Conservation (phyloP, 768 basidiomycete species). For the Boletus sp. region DNA sequence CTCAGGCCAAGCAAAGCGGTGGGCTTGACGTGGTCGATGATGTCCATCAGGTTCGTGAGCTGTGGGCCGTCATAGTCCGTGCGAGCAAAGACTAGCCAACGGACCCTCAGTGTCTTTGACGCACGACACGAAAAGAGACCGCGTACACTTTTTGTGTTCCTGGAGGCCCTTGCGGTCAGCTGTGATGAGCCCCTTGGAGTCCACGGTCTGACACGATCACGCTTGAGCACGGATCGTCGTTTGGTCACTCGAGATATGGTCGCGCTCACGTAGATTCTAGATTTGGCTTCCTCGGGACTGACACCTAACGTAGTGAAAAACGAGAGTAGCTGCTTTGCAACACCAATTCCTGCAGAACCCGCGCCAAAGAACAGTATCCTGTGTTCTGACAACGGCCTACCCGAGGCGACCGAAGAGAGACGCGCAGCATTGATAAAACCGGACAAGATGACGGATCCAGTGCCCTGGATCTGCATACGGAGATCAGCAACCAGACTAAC, state of each 20-base stretch:
- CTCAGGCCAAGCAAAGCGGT: slow-evolving; percentile 77
- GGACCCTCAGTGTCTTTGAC: background rate
- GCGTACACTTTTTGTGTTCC: slow-evolving; percentile 70
- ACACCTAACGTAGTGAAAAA: slow-evolving; percentile 56
- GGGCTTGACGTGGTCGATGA: slow-evolving; percentile 69
- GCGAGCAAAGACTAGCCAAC: slow-evolving; percentile 61
- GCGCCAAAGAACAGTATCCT: slow-evolving; percentile 59
- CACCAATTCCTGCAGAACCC: slow-evolving; percentile 53
- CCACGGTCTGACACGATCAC: slow-evolving; percentile 51
- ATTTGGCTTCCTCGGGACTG: slow-evolving; percentile 62
- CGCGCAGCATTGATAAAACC: slow-evolving; percentile 75
- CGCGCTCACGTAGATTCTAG: slow-evolving; percentile 59
- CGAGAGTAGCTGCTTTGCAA: slow-evolving; percentile 48
- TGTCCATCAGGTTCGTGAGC: slow-evolving; percentile 59
- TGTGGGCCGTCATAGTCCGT: slow-evolving; percentile 65
- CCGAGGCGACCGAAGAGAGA: slow-evolving; percentile 49
- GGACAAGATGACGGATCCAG: slow-evolving; percentile 72
- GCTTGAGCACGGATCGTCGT: slow-evolving; percentile 12
- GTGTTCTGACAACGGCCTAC: slow-evolving; percentile 43
- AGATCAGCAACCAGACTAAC: background rate
- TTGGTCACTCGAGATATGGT: background rate
- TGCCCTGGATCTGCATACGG: slow-evolving; percentile 57
- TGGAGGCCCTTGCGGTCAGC: slow-evolving; percentile 65
- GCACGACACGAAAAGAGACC: background rate
- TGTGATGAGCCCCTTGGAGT: slow-evolving; percentile 76